These are phyloP conservation scores for Trypanosoma cruzi DNA, from an alignment of 208 protist genomes.

Conservation along the genomic window DNA sequence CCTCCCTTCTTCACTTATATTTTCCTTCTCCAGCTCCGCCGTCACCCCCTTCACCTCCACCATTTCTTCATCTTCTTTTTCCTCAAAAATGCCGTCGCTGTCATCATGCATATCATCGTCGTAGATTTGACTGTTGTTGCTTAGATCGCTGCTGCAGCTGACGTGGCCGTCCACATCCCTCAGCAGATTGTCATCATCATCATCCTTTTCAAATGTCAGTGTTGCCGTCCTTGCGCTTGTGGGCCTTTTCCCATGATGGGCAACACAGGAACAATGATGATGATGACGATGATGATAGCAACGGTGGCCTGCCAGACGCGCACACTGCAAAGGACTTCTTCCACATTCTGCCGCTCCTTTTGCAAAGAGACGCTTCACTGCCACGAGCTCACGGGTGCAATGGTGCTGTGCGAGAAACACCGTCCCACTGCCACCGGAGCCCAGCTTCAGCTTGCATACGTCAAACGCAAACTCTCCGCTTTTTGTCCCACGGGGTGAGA, in stretches of 20 bases:
- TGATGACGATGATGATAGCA: neutral
- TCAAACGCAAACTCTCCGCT: conserved; percentile 58
- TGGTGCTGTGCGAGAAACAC: conserved; percentile 66
- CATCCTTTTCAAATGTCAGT: neutral
- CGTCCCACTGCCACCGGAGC: conserved; percentile 68
- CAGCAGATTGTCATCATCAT: neutral
- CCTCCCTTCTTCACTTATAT: neutral
- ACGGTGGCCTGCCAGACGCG: neutral
- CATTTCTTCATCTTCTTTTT: conserved; percentile 3
- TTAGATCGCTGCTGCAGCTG: neutral
- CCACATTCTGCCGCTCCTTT: conserved; percentile 2
- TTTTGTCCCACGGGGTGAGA: neutral
- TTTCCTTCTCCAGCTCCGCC: neutral
- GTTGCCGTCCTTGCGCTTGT: neutral
- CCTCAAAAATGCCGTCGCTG: neutral
- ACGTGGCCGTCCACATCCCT: neutral
- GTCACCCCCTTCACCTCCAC: neutral
- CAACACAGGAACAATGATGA: neutral
- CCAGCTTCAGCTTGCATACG: conserved; percentile 63
- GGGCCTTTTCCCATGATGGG: neutral
- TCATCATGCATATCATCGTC: neutral
- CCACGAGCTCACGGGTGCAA: conserved; percentile 46
- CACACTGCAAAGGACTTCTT: neutral
- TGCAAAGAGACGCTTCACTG: conserved; percentile 71
- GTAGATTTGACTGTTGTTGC: neutral